These are phyloP conservation scores for Rhododendron simsii DNA, from an alignment of 148 eudicot genomes.

Conservation along the genomic window DNA sequence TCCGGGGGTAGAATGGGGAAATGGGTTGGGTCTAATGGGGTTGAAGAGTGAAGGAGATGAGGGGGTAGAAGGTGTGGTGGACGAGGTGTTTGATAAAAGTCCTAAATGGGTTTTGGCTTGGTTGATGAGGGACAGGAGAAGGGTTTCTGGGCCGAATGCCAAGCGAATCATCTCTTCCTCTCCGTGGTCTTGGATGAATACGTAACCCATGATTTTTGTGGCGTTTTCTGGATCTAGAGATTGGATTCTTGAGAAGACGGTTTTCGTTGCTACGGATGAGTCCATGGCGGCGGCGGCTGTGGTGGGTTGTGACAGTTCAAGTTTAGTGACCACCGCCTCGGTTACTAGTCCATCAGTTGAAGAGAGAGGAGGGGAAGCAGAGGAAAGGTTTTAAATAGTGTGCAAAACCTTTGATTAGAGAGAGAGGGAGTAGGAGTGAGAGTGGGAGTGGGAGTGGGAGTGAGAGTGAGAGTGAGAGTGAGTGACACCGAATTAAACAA, in stretches of 20 bases:
- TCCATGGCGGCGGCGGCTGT: constrained; percentile 41
- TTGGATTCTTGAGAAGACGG: constrained; percentile 52
- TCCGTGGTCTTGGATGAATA: constrained; percentile 51
- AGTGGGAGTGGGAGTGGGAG: background rate
- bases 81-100: constrained; percentile 39
- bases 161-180: constrained; percentile 77
- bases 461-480: too few relatives aligned
- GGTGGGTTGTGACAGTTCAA: background rate
- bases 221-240: constrained; percentile 75
- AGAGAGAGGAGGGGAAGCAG: background rate
- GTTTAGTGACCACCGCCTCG: background rate
- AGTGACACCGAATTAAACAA: too few relatives aligned
- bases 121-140: constrained; percentile 35
- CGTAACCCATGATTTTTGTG: constrained; percentile 60
- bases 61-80: constrained; percentile 10
- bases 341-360: background rate
- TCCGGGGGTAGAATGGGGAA: constrained; percentile 39
- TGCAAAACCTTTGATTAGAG: background rate
- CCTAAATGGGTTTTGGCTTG: constrained; percentile 45
- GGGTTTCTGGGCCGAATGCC: constrained; percentile 57
- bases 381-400: constrained; percentile 12
- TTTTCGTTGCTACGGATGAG: constrained; percentile 50
- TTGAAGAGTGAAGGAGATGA: constrained; percentile 17
- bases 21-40: constrained; percentile 47
- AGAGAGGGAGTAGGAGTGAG: background rate